Base-by-base conservation (phyloP, 2,329 filamentous ascomycete species). In the Aspergillus tamarii region DNA sequence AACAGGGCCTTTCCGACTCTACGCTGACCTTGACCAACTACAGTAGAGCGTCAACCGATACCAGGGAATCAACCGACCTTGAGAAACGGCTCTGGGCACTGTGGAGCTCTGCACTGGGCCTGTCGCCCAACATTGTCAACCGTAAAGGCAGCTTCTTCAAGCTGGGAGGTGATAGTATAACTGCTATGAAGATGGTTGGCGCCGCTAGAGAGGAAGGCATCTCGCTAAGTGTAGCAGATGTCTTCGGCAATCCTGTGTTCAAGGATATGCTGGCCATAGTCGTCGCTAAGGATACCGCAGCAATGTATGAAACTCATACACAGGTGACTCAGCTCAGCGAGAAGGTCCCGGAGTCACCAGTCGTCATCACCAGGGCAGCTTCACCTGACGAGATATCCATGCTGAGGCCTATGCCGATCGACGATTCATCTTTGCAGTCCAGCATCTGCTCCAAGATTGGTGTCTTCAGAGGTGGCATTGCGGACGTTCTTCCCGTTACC, bases 401-500 rank as follows among this genome's bases (percentile, higher is more conserved):
- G 8, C 61, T 75, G 23, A 66, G 63, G n/a, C 68, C 74, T 14
- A 65, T 59, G 30, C 62, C 68, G 16, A 60, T 76, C 9, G 74
- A 75, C 52, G 70, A 72, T 45, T 67, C 64, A 3, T 84, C 87
- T 57, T 71, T 86, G 12, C 76, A 81, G 5, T 77, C 80, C n/a
- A 74, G 76, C 1, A 81, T 90, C 34, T 80, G 79, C 21, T 82
- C 85, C 0, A 80, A 82, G 52, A 81, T 90, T 4, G 80, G 81
- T 10, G 80, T 86, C 62, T 77, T 80, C 11, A 74, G 80, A 28
- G 86, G 84, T 78, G 81, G 79, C 10, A 81, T 90, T 48, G 72
- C 77, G 2, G 84, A 89, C 66, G 81, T 89, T 1, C 79, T 88
- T 2, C 88, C 88, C 2, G 81, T 85, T 1, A 82, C 86, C 0